phyloP scores from a whole-genome alignment of 2,329 filamentous ascomycete species.

The Ceratocystis variospora region DNA sequence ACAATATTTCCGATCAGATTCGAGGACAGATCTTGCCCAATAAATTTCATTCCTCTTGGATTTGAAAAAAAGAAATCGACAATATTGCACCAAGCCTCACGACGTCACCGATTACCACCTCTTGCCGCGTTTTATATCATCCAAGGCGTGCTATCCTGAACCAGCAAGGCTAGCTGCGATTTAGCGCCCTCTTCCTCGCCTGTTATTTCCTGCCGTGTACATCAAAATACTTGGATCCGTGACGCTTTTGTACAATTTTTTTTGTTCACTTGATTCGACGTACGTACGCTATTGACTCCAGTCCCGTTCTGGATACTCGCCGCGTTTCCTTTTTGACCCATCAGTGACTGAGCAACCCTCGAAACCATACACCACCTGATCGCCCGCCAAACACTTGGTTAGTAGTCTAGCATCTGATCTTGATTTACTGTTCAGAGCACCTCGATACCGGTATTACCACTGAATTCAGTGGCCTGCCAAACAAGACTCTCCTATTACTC shows the following conservation, averaged over 20 bases:
- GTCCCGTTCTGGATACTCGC: neutral
- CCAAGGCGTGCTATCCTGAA: neutral
- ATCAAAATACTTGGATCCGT: neutral
- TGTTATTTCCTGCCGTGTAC: neutral
- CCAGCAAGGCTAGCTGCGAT: neutral
- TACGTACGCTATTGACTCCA: neutral
- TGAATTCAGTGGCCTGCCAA: no score
- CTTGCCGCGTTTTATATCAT: neutral
- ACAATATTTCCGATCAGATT: neutral
- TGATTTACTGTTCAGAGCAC: no score
- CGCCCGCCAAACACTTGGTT: neutral
- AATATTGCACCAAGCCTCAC: neutral
- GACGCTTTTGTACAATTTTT: neutral
- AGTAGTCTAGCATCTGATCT: no score
- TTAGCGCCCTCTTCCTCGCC: neutral
- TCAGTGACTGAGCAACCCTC: neutral
- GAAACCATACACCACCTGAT: neutral
- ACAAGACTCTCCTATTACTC: neutral
- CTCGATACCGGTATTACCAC: no score
- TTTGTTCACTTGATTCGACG: neutral
- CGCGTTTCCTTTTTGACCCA: neutral
- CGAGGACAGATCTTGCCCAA: neutral
- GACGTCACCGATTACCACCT: neutral
- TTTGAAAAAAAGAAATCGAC: neutral
- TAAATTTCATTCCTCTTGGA: neutral